Evolutionary conservation across 2,329 filamentous ascomycete species (phyloP).

Genomic region (Ophiocordyceps robertsii): DNA sequence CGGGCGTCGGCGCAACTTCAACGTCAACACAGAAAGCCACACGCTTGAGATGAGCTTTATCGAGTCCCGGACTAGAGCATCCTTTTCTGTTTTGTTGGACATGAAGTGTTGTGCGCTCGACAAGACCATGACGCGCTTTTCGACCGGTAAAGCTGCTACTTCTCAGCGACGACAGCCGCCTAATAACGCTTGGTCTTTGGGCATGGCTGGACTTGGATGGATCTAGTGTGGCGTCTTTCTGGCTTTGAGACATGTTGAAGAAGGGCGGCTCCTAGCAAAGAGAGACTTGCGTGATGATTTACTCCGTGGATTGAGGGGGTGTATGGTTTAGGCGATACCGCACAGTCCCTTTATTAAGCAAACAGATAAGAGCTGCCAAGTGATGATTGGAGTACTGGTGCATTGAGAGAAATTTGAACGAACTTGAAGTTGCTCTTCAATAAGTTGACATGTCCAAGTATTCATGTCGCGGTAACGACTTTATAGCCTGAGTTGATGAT

Average conservation of each 20-base stretch:
- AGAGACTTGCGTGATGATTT: conserved; percentile 27
- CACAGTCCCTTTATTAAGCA: conserved; percentile 1
- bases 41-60: conserved; percentile 66
- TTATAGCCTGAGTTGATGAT: too few species aligned
- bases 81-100: conserved; percentile 68
- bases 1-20: conserved; percentile 81
- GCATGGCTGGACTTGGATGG: conserved; percentile 55
- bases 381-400: conserved; percentile 5
- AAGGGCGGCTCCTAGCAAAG: conserved; percentile 41
- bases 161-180: conserved; percentile 63
- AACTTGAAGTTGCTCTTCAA: conserved; percentile 77
- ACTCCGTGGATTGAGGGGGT: conserved; percentile 1
- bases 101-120: conserved; percentile 72
- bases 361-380: conserved; percentile 3
- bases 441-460: conserved; percentile 89
- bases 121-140: conserved; percentile 47
- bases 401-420: conserved; percentile 12
- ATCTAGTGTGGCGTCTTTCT: conserved; percentile 51
- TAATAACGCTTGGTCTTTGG: conserved; percentile 70
- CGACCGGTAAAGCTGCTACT: conserved; percentile 16
- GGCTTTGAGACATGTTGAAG: conserved; percentile 41
- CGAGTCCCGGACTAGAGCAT: conserved; percentile 66
- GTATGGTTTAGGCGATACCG: neutral
- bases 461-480: conserved; percentile 39
- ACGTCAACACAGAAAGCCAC: conserved; percentile 97